phyloP scores from a whole-genome alignment of 371 early-diverging fungal species.

The Smittium culicis region DNA sequence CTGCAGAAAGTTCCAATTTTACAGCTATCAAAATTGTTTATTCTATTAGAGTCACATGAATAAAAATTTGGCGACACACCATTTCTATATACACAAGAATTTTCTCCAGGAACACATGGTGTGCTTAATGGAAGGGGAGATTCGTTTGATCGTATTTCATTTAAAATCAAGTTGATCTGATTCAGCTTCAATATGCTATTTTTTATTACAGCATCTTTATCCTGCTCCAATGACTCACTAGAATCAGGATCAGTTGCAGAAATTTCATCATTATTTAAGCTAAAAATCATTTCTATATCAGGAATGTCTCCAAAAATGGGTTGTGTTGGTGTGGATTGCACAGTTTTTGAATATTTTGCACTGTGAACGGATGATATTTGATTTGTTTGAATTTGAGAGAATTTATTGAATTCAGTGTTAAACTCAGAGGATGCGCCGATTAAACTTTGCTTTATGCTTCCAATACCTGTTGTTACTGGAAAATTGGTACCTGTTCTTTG shows the following conservation, averaged over 20 bases:
- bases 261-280: background rate
- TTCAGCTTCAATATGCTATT: background rate
- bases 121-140: background rate
- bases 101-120: background rate
- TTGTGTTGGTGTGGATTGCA: background rate
- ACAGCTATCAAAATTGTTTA: background rate
- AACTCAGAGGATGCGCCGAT: background rate
- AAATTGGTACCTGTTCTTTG: background rate
- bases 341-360: background rate
- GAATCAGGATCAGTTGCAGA: background rate
- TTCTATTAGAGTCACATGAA: background rate
- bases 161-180: background rate
- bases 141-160: background rate
- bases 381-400: background rate
- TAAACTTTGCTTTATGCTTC: background rate
- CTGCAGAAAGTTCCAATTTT: background rate
- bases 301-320: background rate
- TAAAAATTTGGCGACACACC: background rate
- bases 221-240: background rate
- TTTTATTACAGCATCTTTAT: background rate
- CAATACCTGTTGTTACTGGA: background rate
- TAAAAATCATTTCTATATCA: background rate
- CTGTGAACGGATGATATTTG: background rate
- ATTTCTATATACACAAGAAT: background rate
- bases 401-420: background rate